Base-by-base conservation (phyloP, 192 early-diverging fungal species). In the Pecoramyces ruminantium region DNA sequence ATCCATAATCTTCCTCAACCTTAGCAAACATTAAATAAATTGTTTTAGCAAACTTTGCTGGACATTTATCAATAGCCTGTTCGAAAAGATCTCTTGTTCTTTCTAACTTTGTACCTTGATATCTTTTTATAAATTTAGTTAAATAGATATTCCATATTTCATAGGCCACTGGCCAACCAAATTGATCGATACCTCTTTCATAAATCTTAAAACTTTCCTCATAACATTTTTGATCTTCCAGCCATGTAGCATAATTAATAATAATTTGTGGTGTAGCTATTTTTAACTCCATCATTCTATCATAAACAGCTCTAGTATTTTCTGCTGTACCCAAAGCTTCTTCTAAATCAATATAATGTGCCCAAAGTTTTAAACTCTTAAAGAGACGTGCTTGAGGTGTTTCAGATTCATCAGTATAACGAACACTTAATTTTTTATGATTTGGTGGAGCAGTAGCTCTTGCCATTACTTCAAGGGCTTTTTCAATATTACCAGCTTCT, bases 61-160 rank as follows among this genome's bases (percentile, higher is more conserved):
- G 96, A 51, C 93, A 93, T 42, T 91, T 91, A 77, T 93, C 92
- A 18, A 98, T 79, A 25, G 98, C 95, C 84, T 96, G 93, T 86
- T 99, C 98, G 81, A 96, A 97, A 78, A 99, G 87, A 84, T 98
- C 98, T 81, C 98, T 90, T 0, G 95, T 86, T 27, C 98, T 91
- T 86, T 99, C 98, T 6, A 98, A 83, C 83, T 96, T 94, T 4
- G 89, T 82, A 30, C 93, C 95, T n/a, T 90, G 93, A 85, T 96
- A 97, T 38, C 97, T 94, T 21, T 84, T 83, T 29, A 96, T 86
- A 81, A 98, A 98, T 82, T 93, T 92, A 18, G 88, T 86, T 78
- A 99, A 86, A 87, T 99, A 99, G 28, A 97, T 86, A 85, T 94
- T 97, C 98, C 98, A 99, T 58, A 99, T 88, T 81, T 99, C 98